Evolutionary conservation across 2,329 filamentous ascomycete genomes (phyloP).

Genomic region (Paecilomyces sp.): DNA sequence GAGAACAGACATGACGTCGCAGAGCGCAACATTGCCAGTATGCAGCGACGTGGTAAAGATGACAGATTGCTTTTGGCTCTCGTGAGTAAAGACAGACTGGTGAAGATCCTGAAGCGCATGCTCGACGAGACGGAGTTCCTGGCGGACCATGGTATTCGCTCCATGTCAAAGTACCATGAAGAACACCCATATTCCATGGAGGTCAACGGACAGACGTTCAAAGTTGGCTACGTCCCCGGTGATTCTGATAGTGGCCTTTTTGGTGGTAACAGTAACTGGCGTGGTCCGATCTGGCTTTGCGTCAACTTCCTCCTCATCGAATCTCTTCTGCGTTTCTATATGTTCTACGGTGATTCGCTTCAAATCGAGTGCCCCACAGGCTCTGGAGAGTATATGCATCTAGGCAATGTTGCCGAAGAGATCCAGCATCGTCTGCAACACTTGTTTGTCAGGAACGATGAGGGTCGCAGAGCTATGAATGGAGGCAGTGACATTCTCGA

Average conservation of each 20-base stretch:
- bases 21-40: slow-evolving; percentile 90
- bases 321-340: slow-evolving; percentile 87
- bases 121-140: slow-evolving; percentile 91
- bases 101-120: slow-evolving; percentile 85
- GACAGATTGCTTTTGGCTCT: slow-evolving; percentile 81
- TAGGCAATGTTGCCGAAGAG: slow-evolving; percentile 90
- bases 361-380: slow-evolving; percentile 91
- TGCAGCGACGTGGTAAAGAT: slow-evolving; percentile 82
- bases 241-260: slow-evolving; percentile 94
- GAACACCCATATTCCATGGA: slow-evolving; percentile 91
- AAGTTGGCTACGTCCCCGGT: slow-evolving; percentile 84
- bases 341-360: slow-evolving; percentile 86
- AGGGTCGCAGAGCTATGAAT: slow-evolving; percentile 84
- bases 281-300: slow-evolving; percentile 90
- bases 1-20: slow-evolving; percentile 79
- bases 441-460: slow-evolving; percentile 74
- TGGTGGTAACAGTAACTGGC: slow-evolving; percentile 96
- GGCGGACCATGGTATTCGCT: slow-evolving; percentile 82
- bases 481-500: slow-evolving; percentile 77
- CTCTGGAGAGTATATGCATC: slow-evolving; percentile 89
- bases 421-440: slow-evolving; percentile 92
- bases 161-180: slow-evolving; percentile 85
- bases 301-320: slow-evolving; percentile 94
- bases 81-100: slow-evolving; percentile 85
- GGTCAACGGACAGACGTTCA: slow-evolving; percentile 84